A percentile compares a stretch with the other conserved stretches of the same genome.
Evolutionary conservation across 495 filamentous ascomycete species (phyloP).

Genomic region (Podospora didyma): DNA sequence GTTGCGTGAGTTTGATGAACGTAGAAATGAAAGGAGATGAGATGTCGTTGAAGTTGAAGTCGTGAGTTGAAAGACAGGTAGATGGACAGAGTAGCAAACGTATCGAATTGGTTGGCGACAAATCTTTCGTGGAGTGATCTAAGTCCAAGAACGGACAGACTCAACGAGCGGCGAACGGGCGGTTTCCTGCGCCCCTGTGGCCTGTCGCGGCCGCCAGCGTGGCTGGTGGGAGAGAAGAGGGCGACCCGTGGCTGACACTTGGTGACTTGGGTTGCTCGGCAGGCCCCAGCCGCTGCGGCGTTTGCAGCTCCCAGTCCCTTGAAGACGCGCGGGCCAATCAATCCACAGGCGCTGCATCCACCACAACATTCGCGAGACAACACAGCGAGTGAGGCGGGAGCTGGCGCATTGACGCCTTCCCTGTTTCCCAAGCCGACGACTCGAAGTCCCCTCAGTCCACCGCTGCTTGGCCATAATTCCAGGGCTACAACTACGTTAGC

Average conservation of each 20-base stretch:
- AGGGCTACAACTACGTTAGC: constrained; percentile 11
- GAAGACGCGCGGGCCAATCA: constrained; percentile 24
- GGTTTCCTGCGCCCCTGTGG: neutral
- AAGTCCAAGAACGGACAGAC: no score
- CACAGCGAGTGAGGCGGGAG: constrained; percentile 6
- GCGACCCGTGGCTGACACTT: neutral
- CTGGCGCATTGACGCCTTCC: constrained; percentile 13
- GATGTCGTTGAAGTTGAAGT: constrained; percentile 5
- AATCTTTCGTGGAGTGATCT: no score
- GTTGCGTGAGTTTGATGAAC: neutral
- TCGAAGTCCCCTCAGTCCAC: neutral
- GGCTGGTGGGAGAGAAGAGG: constrained; percentile 10
- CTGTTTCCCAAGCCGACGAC: constrained; percentile 14
- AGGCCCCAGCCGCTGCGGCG: constrained; percentile 17
- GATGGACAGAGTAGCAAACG: no score
- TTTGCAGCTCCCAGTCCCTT: neutral
- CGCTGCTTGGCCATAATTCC: neutral
- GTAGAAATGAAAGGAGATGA: neutral
- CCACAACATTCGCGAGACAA: constrained; percentile 31
- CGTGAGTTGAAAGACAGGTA: no score
- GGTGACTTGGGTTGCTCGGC: constrained; percentile 25
- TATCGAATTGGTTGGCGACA: no score
- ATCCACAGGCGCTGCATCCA: constrained; percentile 15
- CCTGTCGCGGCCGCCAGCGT: constrained; percentile 4
- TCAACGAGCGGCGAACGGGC: no score